Evolutionary conservation across 2,329 filamentous ascomycete species (phyloP).

Genomic region (Pseudogymnoascus sp.): DNA sequence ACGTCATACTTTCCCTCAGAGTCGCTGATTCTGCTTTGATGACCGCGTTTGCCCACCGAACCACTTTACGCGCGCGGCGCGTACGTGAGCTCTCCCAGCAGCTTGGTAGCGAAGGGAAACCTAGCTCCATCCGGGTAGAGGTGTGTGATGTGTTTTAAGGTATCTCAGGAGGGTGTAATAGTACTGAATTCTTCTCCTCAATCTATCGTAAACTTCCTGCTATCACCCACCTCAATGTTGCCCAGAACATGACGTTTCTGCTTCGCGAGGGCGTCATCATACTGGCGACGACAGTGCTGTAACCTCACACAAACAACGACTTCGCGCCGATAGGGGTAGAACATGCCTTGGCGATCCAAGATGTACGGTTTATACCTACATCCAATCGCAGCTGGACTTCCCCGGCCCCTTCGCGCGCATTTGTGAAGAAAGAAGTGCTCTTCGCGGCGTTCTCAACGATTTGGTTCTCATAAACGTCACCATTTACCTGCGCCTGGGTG

Average conservation of each 20-base stretch:
- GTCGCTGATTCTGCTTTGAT: neutral
- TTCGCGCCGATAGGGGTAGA: neutral
- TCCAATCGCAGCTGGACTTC: neutral
- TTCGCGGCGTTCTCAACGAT: neutral
- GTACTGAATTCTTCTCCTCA: neutral
- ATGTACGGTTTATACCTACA: neutral
- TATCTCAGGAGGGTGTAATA: slow-evolving; percentile 3
- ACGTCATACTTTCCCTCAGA: neutral
- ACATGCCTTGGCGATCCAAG: neutral
- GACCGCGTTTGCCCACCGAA: neutral
- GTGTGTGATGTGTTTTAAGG: neutral
- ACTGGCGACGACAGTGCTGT: neutral
- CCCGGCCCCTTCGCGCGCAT: neutral
- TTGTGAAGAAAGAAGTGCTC: neutral
- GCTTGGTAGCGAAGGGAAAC: slow-evolving; percentile 7
- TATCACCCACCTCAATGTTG: neutral
- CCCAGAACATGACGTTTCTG: neutral
- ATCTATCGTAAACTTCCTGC: neutral
- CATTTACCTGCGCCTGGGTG: neutral
- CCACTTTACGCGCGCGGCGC: neutral
- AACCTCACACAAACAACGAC: neutral
- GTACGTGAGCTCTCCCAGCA: slow-evolving; percentile 1
- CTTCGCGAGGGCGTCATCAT: neutral
- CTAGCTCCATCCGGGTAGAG: slow-evolving; percentile 6
- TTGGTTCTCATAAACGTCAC: neutral